Evolutionary conservation across 257 asterid genomes (phyloP), one percentile per base, ranked within the genome.

Genomic region (Solanum etuberosum): DNA sequence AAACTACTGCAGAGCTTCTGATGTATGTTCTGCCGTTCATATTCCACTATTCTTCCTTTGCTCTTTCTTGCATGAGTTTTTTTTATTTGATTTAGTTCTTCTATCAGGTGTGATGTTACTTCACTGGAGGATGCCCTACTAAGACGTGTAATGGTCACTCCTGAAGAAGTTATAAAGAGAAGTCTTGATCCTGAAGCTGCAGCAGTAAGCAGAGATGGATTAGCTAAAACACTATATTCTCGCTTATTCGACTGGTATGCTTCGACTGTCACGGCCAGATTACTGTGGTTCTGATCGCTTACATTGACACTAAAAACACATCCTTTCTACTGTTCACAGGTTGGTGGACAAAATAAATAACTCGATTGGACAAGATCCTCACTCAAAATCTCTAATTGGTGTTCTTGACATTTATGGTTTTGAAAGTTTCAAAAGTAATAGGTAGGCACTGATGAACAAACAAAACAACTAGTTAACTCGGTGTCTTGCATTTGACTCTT

Each of bases 381-480:
- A 87, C 86, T 97, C 99, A 10, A 94, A 92, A 73, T 92, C 91
- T 86, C 93, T 95, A 31, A 97, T 97, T 92, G 99, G 99, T 87
- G 98, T 97, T 89, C 99, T 97, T 89, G 99, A 97, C 90, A 97
- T 97, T 10, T 97, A 97, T 86, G 99, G 99, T 90, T 97, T 97
- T 89, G 99, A 97, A 92, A 97, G 99, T 90, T 97, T 97, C 87
- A 93, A 97, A 90, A 90, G 83, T 87, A 97, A 97, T 87, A 97
- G 98, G 99, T 97, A 91, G 86, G 91, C 18, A 29, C 80, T 85
- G 86, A 88, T 88, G 83, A 63, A 86, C 72, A 81, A 51, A 29
- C 68, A 81, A 31, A 81, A 46, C 23, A 20, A 85, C 23, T 68
- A 21, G 76, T 76, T 68, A n/a, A 42, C 21, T 80, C 88, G 43